Evolutionary conservation across 2,329 filamentous ascomycete genomes (phyloP), one percentile per base, ranked within the genome.

Genomic region (Alternaria longipes): DNA sequence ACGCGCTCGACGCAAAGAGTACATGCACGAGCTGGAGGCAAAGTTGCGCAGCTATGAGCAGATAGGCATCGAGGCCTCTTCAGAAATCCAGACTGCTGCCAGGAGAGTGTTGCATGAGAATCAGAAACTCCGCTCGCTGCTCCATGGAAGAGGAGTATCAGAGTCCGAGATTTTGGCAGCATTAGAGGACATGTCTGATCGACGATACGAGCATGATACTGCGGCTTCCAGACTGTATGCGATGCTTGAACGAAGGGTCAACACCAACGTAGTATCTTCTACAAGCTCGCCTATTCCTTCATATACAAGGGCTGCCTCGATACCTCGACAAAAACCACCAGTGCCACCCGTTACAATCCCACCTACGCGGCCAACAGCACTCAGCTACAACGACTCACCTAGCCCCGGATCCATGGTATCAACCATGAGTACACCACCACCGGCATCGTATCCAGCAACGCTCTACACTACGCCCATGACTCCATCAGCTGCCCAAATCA

Each of bases 1-100:
- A n/a, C 87, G 91, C 54, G 90, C 90, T 46, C 85, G 90, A 36
- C 85, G 89, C 65, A 91, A 90, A 80, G 90, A 92, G 72, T 92
- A 93, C 73, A 80, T 92, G 40, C 83, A 88, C 63, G 89, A 91
- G 56, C 84, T 93, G 28, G 90, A 93, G 77, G 81, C 84, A 55
- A 88, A 87, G 61, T 79, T 90, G 59, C 85, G 87, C 47, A 79
- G 81, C 54, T 91, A 86, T 73, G 89, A 93, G 75, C 82, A 86
- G 38, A 81, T 85, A 32, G 90, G 91, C 18, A 84, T 91, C 50
- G 85, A 90, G 70, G 90, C 89, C 4, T 90, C 88, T 1, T 81
- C 85, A n/a, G 90, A 92, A 72, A 87, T 93, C 11, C 91, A 93
- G 73, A 80, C 84, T 52, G 91, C 90, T 0, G 91, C 90, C 2